phyloP scores from a whole-genome alignment of 495 filamentous ascomycete species.

The Trichoderma parareesei region DNA sequence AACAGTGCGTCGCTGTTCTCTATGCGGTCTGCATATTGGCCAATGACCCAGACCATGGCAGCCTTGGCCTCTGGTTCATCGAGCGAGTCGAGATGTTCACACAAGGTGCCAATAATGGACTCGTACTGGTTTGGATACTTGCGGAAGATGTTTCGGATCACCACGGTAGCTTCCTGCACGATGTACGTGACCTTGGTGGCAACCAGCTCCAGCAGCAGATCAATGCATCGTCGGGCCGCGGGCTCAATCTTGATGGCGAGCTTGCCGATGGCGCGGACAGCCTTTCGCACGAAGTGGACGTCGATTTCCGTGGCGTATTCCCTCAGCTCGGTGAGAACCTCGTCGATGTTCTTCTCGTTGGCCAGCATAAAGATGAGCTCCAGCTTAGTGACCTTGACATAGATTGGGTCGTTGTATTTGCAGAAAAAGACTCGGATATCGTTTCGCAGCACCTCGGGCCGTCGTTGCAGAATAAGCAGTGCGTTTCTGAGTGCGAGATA shows the following conservation, averaged over 20 bases:
- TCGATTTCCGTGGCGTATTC: conserved; percentile 99
- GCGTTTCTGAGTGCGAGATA: conserved; percentile 94
- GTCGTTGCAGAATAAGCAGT: conserved; percentile 82
- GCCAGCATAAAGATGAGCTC: conserved; percentile 99
- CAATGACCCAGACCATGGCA: conserved; percentile 99
- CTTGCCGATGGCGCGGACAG: conserved; percentile 95
- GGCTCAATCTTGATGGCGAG: conserved; percentile 98
- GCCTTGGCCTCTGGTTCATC: conserved; percentile 99
- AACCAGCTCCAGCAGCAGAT: conserved; percentile 85
- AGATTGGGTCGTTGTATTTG: conserved; percentile 99
- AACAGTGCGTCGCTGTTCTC: conserved; percentile 90
- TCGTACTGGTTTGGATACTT: conserved; percentile 99
- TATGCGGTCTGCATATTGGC: conserved; percentile 93
- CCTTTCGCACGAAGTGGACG: conserved; percentile 96
- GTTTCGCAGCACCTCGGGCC: conserved; percentile 89
- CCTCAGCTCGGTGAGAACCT: conserved; percentile 87
- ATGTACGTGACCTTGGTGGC: conserved; percentile 99
- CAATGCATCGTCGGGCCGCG: conserved; percentile 81
- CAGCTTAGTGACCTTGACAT: conserved; percentile 98
- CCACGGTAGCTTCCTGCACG: conserved; percentile 98
- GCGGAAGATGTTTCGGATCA: conserved; percentile 97
- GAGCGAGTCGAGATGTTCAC: conserved; percentile 91
- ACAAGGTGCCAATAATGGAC: conserved; percentile 89
- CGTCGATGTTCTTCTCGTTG: conserved; percentile 89
- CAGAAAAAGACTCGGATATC: conserved; percentile 99